Percentiles rank a stretch among this genome's conserved stretches.
These are phyloP conservation scores for Tilletia caries DNA, from an alignment of 1,284 basidiomycete genomes.

Conservation along the genomic window DNA sequence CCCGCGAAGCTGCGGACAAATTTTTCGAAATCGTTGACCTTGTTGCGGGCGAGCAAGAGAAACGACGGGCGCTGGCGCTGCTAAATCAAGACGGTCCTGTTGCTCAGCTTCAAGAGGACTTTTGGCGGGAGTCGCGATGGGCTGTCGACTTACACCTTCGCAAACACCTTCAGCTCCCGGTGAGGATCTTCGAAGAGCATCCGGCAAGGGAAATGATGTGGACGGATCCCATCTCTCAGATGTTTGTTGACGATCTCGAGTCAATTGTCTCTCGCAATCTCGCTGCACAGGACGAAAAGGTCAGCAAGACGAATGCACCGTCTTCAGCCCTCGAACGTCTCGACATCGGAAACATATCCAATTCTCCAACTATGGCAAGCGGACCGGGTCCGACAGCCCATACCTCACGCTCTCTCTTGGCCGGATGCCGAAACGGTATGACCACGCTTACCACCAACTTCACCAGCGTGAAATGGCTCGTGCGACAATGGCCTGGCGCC, in stretches of 20 bases:
- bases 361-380: not conserved
- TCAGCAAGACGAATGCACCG: not conserved
- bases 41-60: constrained; percentile 15
- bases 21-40: constrained; percentile 16
- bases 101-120: not conserved
- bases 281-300: not conserved
- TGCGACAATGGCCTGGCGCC: constrained; percentile 18
- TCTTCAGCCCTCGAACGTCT: not conserved
- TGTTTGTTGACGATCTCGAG: not conserved
- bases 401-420: constrained; percentile 20
- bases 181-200: not conserved
- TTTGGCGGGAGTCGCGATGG: not conserved
- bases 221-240: not conserved
- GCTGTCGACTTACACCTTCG: not conserved
- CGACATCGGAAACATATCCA: not conserved
- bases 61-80: constrained; percentile 12
- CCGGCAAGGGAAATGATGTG: not conserved
- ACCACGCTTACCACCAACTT: constrained; percentile 39
- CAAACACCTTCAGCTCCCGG: not conserved
- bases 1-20: constrained; percentile 16
- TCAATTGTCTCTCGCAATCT: not conserved
- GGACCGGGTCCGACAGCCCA: constrained; percentile 16
- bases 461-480: constrained; percentile 37
- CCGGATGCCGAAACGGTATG: constrained; percentile 24
- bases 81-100: not conserved